Evolutionary conservation across 345 rosid species (phyloP).

Genomic region (Triadica sebifera): DNA sequence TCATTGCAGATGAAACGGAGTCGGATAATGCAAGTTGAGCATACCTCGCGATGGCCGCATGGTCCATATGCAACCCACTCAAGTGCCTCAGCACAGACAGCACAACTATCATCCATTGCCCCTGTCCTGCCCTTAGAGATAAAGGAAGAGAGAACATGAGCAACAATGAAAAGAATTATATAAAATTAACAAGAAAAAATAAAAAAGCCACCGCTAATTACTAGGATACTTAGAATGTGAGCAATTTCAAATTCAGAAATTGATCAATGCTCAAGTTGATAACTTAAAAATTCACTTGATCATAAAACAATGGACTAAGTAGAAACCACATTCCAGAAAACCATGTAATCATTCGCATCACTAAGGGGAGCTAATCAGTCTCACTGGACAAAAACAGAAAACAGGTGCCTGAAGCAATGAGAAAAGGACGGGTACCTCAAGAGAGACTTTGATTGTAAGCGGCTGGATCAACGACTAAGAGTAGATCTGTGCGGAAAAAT

Average conservation of each 20-base stretch:
- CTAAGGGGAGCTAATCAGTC: background rate
- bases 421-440: background rate
- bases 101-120: slow-evolving; percentile 28
- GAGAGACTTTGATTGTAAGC: too few relatives aligned
- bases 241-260: background rate
- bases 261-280: background rate
- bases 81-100: slow-evolving; percentile 28
- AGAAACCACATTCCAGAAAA: background rate
- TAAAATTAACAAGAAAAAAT: background rate
- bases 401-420: too few relatives aligned
- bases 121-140: background rate
- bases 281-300: background rate
- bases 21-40: slow-evolving; percentile 28
- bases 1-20: slow-evolving; percentile 33
- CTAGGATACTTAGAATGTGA: background rate
- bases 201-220: background rate
- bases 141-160: background rate
- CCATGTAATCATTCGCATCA: background rate
- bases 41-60: slow-evolving; percentile 30
- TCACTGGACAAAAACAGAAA: background rate
- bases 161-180: background rate
- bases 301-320: background rate
- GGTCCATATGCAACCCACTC: slow-evolving; percentile 32
- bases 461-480: background rate
- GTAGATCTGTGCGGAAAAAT: background rate